Percentiles rank a stretch among this genome's conserved stretches.
These are phyloP conservation scores for Pichia nanzhaoensis DNA, from an alignment of 805 yeast species.

Conservation along the genomic window DNA sequence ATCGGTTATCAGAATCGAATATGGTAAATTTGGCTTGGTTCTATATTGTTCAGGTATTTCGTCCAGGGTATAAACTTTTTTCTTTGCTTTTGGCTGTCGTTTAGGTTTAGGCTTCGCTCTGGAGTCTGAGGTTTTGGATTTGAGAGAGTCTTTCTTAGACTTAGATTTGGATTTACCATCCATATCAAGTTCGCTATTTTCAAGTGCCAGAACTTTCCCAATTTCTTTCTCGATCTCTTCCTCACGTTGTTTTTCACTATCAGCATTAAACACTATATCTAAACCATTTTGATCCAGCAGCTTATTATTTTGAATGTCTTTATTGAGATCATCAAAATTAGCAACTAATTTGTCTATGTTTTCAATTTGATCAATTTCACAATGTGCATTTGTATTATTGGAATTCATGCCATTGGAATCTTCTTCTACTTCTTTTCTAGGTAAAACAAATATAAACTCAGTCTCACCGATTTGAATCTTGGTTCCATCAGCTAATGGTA, in stretches of 20 bases:
- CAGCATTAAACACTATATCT: constrained; percentile 4
- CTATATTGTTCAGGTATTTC: constrained; percentile 88
- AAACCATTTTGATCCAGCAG: constrained; percentile 4
- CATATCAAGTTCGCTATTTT: constrained; percentile 11
- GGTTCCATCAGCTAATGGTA: constrained; percentile 74
- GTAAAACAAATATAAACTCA: constrained; percentile 80
- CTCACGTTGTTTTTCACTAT: constrained; percentile 7
- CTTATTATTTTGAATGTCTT: constrained; percentile 7
- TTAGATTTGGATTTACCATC: not conserved
- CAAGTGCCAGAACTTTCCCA: constrained; percentile 18
- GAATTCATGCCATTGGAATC: not conserved
- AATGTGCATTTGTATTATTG: constrained; percentile 3
- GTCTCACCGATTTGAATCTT: constrained; percentile 92
- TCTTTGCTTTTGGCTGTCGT: constrained; percentile 46
- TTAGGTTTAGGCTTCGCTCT: constrained; percentile 26
- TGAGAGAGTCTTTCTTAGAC: not conserved
- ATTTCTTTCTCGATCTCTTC: constrained; percentile 15
- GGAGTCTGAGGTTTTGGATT: not conserved
- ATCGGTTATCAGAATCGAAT: constrained; percentile 72
- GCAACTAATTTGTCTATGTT: constrained; percentile 10
- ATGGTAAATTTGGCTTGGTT: constrained; percentile 75
- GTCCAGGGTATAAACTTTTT: constrained; percentile 64
- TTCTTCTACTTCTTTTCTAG: constrained; percentile 28
- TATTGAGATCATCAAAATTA: constrained; percentile 9
- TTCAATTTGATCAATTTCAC: constrained; percentile 3